Base-by-base conservation (phyloP, 75 land plant species). In the Azolla pinnata region DNA sequence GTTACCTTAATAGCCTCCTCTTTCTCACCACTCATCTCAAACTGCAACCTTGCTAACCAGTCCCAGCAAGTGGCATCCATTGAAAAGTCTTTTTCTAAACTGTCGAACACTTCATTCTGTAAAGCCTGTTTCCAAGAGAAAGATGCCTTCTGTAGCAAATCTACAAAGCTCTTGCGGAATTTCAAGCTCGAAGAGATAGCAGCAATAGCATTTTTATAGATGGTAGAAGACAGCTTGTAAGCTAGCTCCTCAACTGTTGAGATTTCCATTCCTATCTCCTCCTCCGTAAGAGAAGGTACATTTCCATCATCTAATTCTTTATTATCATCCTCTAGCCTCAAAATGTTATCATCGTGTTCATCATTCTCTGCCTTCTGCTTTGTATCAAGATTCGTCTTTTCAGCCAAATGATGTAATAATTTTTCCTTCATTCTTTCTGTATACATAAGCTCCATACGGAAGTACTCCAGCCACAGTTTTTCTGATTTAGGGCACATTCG, bases 391-490 rank as follows among this genome's bases (percentile, higher is more conserved):
- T 76, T 77, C 61, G 76, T 79, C 44, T 76, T 82, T 47, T 79
- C 73, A 31, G 71, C 75, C 59, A 71, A 60, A 2, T 18, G 25
- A 23, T 21, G 28, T 25, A 52, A 23, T 61, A 76, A 82, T 3
- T 96, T 67, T 5, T 82, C 82, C 57, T 77, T 89, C 42, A 93
- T 64, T 69, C 90, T 93, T 56, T 89, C 79, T 21, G 82, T 75
- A 60, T 80, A 89, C 12, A 83, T 79, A 23, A 93, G 82, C 63
- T 93, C 98, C 98, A 93, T 81, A 29, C 98, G 78, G n/a, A 93
- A 78, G 71, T 93, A 93, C 57, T 93, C 96, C 23, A 93, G 62
- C 98, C 98, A 89, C 10, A 93, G 77, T 31, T 73, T 77, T 52
- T 93, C 90, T 40, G 98, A 85, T 17, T 54, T 46, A 2, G 87